Evolutionary conservation across 2,329 filamentous ascomycete species (phyloP).

Genomic region (Pseudohalonectria lignicola): DNA sequence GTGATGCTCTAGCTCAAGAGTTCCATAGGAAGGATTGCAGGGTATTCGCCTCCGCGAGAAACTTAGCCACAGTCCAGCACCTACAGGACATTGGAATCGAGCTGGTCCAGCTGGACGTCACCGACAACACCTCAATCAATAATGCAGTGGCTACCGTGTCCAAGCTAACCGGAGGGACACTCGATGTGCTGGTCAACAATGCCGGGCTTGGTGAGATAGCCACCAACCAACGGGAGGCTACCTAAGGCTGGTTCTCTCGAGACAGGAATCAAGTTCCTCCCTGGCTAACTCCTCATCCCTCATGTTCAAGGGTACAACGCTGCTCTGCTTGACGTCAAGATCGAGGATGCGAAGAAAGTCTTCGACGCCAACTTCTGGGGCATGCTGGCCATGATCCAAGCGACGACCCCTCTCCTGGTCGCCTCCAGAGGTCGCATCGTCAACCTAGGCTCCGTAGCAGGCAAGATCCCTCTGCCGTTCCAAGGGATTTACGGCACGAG

Average conservation of each 20-base stretch:
- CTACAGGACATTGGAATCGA: constrained; percentile 10
- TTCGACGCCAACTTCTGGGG: constrained; percentile 33
- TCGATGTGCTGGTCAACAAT: constrained; percentile 20
- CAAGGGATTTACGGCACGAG: background rate
- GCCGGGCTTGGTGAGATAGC: constrained; percentile 11
- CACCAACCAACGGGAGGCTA: too few species aligned
- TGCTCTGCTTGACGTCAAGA: constrained; percentile 22
- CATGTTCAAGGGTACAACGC: constrained; percentile 13
- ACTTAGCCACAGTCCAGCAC: constrained; percentile 12
- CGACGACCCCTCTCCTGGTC: constrained; percentile 19
- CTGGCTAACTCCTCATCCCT: too few species aligned
- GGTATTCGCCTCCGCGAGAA: constrained; percentile 19
- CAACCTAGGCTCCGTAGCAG: constrained; percentile 6
- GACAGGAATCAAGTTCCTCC: too few species aligned
- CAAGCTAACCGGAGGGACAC: constrained; percentile 10
- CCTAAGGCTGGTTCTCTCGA: background rate
- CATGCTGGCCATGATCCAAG: constrained; percentile 21
- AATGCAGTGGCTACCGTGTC: constrained; percentile 7
- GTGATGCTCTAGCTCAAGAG: constrained; percentile 16
- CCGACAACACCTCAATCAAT: constrained; percentile 11
- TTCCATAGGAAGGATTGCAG: constrained; percentile 15
- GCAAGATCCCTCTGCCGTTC: background rate
- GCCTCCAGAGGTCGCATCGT: constrained; percentile 14
- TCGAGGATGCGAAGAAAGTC: constrained; percentile 20
- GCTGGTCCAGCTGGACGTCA: constrained; percentile 12